Percentiles rank a stretch among this genome's conserved stretches.
Evolutionary conservation across 2,329 filamentous ascomycete species (phyloP).

Genomic region (Calonectria pauciramosa): DNA sequence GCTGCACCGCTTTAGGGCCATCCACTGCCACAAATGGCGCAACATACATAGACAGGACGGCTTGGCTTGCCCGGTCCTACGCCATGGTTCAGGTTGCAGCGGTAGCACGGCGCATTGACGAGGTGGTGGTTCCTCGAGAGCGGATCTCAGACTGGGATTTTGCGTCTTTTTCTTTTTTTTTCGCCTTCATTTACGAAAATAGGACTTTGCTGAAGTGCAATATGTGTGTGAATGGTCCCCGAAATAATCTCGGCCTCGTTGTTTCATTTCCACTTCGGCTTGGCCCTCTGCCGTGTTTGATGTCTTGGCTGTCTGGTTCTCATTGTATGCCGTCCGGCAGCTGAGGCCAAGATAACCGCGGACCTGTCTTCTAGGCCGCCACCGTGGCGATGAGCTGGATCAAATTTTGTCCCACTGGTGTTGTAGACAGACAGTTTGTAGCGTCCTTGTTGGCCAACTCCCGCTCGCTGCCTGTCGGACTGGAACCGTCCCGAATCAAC

Average conservation of each 20-base stretch:
- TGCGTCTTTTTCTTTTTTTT: neutral
- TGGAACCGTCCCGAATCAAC: constrained; percentile 8
- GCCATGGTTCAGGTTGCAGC: neutral
- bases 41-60: neutral
- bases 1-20: neutral
- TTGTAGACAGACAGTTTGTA: neutral
- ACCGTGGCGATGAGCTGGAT: neutral
- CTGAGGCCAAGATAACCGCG: neutral
- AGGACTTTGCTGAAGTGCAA: too few relatives aligned
- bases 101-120: neutral
- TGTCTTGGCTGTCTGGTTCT: neutral
- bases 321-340: neutral
- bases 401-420: neutral
- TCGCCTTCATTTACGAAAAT: neutral
- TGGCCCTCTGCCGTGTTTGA: neutral
- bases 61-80: neutral
- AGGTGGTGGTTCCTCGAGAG: neutral
- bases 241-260: neutral
- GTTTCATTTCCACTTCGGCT: neutral
- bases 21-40: neutral
- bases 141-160: neutral
- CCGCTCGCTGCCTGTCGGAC: constrained; percentile 1
- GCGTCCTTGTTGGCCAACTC: neutral
- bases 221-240: neutral
- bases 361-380: neutral